These are phyloP conservation scores for Uronychia binucleata DNA, from an alignment of 73 alveolate genomes.

Conservation along the genomic window DNA sequence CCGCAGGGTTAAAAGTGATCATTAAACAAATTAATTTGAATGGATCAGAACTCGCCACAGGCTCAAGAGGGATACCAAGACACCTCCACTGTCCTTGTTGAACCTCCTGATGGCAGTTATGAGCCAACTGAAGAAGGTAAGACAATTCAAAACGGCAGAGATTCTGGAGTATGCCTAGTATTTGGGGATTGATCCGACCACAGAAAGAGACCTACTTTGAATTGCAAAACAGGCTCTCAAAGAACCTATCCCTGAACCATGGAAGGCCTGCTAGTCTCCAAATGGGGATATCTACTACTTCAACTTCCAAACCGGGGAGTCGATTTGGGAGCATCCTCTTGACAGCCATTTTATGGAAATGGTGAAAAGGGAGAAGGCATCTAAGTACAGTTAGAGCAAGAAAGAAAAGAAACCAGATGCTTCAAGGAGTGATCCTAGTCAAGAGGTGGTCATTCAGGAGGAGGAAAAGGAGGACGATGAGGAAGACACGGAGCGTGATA, in stretches of 20 bases:
- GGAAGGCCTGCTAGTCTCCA: neutral
- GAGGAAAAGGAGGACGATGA: neutral
- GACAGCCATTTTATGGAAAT: neutral
- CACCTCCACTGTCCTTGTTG: slow-evolving; percentile 19
- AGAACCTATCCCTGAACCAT: slow-evolving; percentile 53
- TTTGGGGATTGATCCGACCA: slow-evolving; percentile 39
- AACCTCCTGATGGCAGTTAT: slow-evolving; percentile 17
- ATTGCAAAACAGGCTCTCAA: slow-evolving; percentile 44
- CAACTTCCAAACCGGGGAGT: slow-evolving; percentile 32
- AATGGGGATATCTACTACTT: slow-evolving; percentile 48
- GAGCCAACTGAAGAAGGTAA: slow-evolving; percentile 16
- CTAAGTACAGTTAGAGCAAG: neutral
- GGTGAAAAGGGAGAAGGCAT: neutral
- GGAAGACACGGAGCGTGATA: neutral
- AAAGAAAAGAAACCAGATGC: neutral
- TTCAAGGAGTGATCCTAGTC: neutral
- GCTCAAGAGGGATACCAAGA: slow-evolving; percentile 29
- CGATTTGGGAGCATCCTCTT: neutral
- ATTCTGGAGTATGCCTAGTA: slow-evolving; percentile 45
- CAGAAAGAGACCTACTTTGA: slow-evolving; percentile 43
- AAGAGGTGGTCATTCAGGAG: neutral
- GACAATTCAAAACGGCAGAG: neutral
- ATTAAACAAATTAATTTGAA: no score
- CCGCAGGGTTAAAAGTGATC: no score
- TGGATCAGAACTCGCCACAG: no score